These are phyloP conservation scores for Dryas drummondii DNA, from an alignment of 306 rosid species.

Conservation along the genomic window DNA sequence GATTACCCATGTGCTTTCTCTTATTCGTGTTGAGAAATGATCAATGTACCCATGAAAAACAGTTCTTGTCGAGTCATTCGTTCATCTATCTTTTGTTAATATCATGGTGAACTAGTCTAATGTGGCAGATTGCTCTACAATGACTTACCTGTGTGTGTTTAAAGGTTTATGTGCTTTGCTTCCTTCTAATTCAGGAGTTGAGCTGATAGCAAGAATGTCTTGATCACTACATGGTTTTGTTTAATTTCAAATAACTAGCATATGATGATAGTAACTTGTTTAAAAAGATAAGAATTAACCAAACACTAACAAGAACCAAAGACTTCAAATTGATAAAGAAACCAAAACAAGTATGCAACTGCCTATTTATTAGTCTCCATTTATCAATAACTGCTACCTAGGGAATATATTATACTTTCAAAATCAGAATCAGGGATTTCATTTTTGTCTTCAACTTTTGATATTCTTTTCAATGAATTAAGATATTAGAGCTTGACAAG, in stretches of 20 bases:
- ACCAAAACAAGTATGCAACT: too few relatives aligned
- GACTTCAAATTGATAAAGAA: too few relatives aligned
- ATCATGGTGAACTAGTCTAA: background rate
- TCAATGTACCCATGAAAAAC: conserved; percentile 6
- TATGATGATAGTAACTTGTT: background rate
- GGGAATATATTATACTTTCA: too few relatives aligned
- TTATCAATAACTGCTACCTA: too few relatives aligned
- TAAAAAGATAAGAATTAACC: too few relatives aligned
- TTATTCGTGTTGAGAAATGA: background rate
- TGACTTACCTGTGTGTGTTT: background rate
- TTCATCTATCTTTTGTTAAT: background rate
- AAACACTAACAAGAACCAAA: too few relatives aligned
- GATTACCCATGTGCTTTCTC: background rate
- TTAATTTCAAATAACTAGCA: background rate
- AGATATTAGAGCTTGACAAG: too few relatives aligned
- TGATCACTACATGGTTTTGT: too few relatives aligned
- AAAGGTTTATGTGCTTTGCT: background rate
- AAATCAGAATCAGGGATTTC: too few relatives aligned
- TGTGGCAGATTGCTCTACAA: background rate
- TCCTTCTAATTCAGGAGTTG: background rate
- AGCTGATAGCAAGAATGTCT: background rate
- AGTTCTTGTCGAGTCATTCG: background rate
- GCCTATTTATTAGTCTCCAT: too few relatives aligned
- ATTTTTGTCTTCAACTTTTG: too few relatives aligned
- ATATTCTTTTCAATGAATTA: too few relatives aligned